Conservation (phyloP, 345 rosid genomes). For the Kandelia obovata region DNA sequence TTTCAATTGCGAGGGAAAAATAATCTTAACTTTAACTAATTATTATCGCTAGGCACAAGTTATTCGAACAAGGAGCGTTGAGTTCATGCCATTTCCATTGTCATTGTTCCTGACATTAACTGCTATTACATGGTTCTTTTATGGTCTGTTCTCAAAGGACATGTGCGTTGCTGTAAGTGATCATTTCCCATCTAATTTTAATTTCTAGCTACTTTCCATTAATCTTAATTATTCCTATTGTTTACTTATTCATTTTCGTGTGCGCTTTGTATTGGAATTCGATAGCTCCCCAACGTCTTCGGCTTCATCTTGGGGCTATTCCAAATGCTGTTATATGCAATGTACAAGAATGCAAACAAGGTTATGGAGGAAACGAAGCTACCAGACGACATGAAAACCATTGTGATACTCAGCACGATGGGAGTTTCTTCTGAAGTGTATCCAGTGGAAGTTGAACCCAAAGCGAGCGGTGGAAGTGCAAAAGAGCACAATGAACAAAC, state of each 20-base stretch:
- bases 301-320: constrained; percentile 67
- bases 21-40: too few species aligned
- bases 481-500: not conserved
- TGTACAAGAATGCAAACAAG: constrained; percentile 41
- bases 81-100: constrained; percentile 83
- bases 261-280: not conserved
- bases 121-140: constrained; percentile 78
- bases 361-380: constrained; percentile 24
- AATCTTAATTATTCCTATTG: too few species aligned
- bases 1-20: not conserved
- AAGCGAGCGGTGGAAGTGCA: not conserved
- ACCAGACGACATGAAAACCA: constrained; percentile 27
- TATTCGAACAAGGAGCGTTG: constrained; percentile 73
- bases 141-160: constrained; percentile 60
- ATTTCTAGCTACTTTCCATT: not conserved
- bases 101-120: constrained; percentile 79
- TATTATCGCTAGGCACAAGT: constrained; percentile 49
- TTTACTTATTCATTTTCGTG: not conserved
- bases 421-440: constrained; percentile 31
- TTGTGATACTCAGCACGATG: constrained; percentile 14
- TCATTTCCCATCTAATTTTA: not conserved
- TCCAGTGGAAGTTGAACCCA: constrained; percentile 18
- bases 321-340: constrained; percentile 63
- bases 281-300: constrained; percentile 67
- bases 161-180: constrained; percentile 68